Percentiles rank a stretch among this genome's conserved stretches.
phyloP scores from a whole-genome alignment of 2,329 filamentous ascomycete genomes.

The Phialophora chinensis region DNA sequence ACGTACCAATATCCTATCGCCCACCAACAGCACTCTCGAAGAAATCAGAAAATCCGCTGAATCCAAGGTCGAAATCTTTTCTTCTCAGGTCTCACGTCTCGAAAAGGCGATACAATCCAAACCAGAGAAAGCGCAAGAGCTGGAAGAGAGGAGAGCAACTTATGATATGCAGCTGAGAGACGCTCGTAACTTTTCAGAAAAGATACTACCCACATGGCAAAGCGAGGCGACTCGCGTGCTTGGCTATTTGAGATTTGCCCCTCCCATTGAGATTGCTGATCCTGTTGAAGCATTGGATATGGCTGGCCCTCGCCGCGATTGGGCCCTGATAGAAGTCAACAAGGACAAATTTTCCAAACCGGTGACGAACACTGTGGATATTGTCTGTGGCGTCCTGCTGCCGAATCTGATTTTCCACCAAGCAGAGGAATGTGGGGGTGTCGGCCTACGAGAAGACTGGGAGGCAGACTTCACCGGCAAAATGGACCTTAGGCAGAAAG shows the following conservation, averaged over 20 bases:
- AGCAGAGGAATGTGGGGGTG: not conserved
- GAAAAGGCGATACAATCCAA: not conserved
- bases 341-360: slow-evolving; percentile 2
- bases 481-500: slow-evolving; percentile 3
- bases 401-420: not conserved
- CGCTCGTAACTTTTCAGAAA: not conserved
- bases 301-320: slow-evolving; percentile 9
- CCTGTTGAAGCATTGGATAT: slow-evolving; percentile 6
- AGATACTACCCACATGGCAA: slow-evolving; percentile 9
- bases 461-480: not conserved
- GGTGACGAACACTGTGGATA: slow-evolving; percentile 3
- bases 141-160: not conserved
- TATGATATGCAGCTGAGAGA: not conserved
- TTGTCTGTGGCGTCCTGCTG: not conserved
- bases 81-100: not conserved
- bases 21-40: not conserved
- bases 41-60: not conserved
- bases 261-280: slow-evolving; percentile 3
- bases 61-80: not conserved
- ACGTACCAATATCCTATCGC: not conserved
- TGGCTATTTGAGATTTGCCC: slow-evolving; percentile 12
- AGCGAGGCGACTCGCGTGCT: slow-evolving; percentile 1
- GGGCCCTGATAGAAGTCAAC: slow-evolving; percentile 20
- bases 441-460: not conserved
- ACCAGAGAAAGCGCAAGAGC: not conserved